phyloP scores from a whole-genome alignment of 176 grass and related monocot species.

The Alopecurus myosuroides region DNA sequence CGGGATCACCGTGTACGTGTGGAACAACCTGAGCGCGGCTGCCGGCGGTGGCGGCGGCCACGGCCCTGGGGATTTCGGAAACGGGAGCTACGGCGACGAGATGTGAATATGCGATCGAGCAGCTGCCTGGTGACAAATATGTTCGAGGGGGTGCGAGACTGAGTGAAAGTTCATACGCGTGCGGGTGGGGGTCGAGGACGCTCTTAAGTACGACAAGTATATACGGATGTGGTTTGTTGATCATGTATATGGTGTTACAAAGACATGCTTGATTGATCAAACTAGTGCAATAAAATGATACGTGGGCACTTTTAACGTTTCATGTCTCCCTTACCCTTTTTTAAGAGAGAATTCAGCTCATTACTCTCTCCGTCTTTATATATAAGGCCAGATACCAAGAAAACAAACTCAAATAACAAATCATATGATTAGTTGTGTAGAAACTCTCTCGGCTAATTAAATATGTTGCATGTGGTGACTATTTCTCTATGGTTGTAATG shows the following conservation, averaged over 20 bases:
- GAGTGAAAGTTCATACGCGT: background rate
- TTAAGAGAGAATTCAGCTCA: no score
- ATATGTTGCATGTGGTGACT: no score
- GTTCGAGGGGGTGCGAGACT: background rate
- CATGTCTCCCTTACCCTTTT: no score
- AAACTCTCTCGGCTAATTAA: no score
- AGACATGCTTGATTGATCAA: background rate
- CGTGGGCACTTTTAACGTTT: background rate
- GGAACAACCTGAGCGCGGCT: constrained; percentile 26
- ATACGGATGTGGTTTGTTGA: background rate
- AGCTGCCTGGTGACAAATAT: background rate
- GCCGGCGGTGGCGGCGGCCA: constrained; percentile 4
- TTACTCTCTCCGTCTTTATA: no score
- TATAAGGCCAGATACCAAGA: no score
- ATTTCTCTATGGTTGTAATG: no score
- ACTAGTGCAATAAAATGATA: background rate
- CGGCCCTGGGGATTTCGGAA: background rate
- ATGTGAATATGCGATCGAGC: constrained; percentile 28
- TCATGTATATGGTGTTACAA: background rate
- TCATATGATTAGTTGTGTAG: no score
- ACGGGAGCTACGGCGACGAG: constrained; percentile 26
- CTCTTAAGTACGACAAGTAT: background rate
- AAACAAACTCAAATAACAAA: no score
- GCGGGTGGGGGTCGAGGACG: background rate
- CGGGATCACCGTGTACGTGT: constrained; percentile 48